Evolutionary conservation across 106 monocot species (phyloP).

Genomic region (Amphibolis antarctica): DNA sequence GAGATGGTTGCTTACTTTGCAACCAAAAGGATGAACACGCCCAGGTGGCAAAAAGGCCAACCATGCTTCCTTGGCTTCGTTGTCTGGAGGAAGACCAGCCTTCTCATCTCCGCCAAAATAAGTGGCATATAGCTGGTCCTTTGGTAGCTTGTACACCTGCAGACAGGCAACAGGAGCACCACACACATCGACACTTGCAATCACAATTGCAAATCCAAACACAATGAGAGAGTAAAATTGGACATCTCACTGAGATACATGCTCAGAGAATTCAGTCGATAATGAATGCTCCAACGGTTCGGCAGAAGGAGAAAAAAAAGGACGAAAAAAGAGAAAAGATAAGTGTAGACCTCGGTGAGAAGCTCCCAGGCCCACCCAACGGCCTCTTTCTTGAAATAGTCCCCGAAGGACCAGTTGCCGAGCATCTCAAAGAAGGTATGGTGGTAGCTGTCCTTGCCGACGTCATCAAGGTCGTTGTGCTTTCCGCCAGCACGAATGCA

Average conservation of each 20-base stretch:
- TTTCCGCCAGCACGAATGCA: slow-evolving; percentile 98
- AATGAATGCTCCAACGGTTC: too few relatives aligned
- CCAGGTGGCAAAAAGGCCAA: slow-evolving; percentile 47
- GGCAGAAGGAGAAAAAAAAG: not conserved
- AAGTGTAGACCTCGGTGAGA: slow-evolving; percentile 52
- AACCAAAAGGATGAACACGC: slow-evolving; percentile 79
- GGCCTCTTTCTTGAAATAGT: slow-evolving; percentile 88
- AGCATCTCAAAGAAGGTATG: slow-evolving; percentile 99
- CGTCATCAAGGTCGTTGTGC: slow-evolving; percentile 97
- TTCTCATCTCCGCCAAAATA: slow-evolving; percentile 99
- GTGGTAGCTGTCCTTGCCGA: slow-evolving; percentile 95
- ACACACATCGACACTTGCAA: not conserved
- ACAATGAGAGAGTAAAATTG: too few relatives aligned
- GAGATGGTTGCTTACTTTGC: slow-evolving; percentile 45
- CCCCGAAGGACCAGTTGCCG: slow-evolving; percentile 97
- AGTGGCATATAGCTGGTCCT: slow-evolving; percentile 68
- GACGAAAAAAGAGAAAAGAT: not conserved
- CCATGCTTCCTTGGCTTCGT: slow-evolving; percentile 77
- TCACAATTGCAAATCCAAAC: too few relatives aligned
- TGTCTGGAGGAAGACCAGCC: slow-evolving; percentile 71
- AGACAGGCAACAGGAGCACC: not conserved
- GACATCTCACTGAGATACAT: too few relatives aligned
- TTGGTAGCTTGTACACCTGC: slow-evolving; percentile 75
- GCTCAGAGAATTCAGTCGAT: too few relatives aligned
- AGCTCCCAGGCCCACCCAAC: slow-evolving; percentile 89